Evolutionary conservation across 306 rosid species (phyloP).

Genomic region (Chamaecrista fasciculata): DNA sequence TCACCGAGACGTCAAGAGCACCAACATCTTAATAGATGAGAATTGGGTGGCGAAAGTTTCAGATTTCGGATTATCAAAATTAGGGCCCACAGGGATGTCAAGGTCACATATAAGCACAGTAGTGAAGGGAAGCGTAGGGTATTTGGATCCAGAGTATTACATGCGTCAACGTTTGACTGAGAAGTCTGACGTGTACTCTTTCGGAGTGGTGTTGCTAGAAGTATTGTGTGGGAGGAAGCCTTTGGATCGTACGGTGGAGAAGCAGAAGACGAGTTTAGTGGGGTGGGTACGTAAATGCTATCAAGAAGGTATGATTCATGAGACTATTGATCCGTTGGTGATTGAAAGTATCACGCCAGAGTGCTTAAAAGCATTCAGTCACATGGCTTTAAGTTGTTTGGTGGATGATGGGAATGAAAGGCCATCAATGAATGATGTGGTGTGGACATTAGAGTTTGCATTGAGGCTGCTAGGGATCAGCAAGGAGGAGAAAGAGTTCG

Average conservation of each 20-base stretch:
- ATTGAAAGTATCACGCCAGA: not conserved
- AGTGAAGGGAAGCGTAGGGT: not conserved
- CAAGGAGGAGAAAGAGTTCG: not conserved
- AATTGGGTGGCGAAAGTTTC: not conserved
- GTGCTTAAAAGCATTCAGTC: not conserved
- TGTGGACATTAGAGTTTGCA: not conserved
- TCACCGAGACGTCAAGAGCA: constrained; percentile 39
- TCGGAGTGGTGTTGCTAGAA: constrained; percentile 39
- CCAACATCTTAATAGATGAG: constrained; percentile 19
- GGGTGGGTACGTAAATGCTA: not conserved
- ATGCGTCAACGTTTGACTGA: constrained; percentile 5
- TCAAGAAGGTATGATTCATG: not conserved
- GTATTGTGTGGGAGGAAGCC: constrained; percentile 32
- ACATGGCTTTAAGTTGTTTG: not conserved
- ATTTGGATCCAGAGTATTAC: not conserved
- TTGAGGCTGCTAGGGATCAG: not conserved
- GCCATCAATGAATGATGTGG: not conserved
- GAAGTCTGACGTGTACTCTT: constrained; percentile 44
- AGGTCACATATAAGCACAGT: not conserved
- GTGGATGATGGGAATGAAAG: not conserved
- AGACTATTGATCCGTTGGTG: not conserved
- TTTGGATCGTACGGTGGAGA: not conserved
- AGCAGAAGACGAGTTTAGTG: not conserved
- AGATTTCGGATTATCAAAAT: not conserved
- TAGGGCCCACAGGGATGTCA: not conserved